Base-by-base conservation (phyloP, 768 basidiomycete species). In the Termitomyces sp. region DNA sequence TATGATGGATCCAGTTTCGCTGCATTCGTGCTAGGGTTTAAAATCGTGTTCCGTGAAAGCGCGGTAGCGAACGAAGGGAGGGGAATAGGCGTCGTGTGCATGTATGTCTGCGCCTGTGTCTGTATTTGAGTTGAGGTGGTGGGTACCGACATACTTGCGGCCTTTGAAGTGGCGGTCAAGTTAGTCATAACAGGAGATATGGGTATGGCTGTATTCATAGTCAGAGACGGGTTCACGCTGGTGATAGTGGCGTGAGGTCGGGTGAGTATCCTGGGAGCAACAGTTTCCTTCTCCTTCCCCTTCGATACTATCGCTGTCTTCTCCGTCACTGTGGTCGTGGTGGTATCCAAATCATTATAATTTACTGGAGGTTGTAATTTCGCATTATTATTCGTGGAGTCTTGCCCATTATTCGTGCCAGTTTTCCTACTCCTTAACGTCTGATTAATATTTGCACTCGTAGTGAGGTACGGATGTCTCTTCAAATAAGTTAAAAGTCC, bases 401-500 rank as follows among this genome's bases (percentile, higher is more conserved):
- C 53, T 43, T 43, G 28, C 13, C 12, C n/a, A 5, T 32, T 14
- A 20, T 54, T 54, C 23, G 18, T 40, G 10, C 8, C 8, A 2
- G 7, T n/a, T 3, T n/a, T n/a, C 38, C 23, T 41, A n/a, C n/a
- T 30, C 52, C 4, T 40, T 18, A 40, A n/a, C 10, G n/a, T n/a
- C 10, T 13, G 35, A 28, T 38, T 33, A 5, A 36, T 47, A 46
- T n/a, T 35, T 47, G 49, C 38, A 47, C 53, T 33, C 50, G 50
- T 43, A 50, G 58, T 38, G 43, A 66, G 56, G 7, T 72, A 40
- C 13, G 77, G 73, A 62, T 82, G 77, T 57, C 80, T 83, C 68
- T 84, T 86, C 54, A 89, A 71, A 70, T 88, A 84, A 32, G 79
- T 82, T n/a, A 93, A 70, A 56, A 93, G 80, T 36, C 92, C 92